Conservation (phyloP, 108 stramenopile species). For the Chaetoceros muelleri region DNA sequence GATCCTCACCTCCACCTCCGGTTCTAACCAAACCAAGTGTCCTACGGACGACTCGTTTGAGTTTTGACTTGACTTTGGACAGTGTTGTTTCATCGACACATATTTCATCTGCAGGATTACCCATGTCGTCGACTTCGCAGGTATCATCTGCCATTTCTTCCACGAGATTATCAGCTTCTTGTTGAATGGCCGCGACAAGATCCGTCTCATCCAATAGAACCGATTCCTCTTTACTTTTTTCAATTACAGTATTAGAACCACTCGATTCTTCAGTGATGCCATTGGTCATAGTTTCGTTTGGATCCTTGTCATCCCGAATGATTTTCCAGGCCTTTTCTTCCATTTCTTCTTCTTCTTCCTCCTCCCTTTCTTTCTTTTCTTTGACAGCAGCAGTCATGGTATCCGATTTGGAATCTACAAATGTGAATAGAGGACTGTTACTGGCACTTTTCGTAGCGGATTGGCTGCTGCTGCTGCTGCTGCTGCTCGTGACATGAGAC, state of each 20-base stretch:
- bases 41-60: conserved; percentile 41
- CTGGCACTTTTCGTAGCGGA: neutral
- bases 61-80: conserved; percentile 27
- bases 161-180: conserved; percentile 40
- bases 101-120: conserved; percentile 39
- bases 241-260: too few species aligned
- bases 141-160: conserved; percentile 52
- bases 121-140: conserved; percentile 44
- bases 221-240: neutral
- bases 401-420: too few species aligned
- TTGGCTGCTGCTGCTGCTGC: neutral
- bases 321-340: neutral
- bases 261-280: neutral
- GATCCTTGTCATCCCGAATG: neutral
- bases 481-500: neutral
- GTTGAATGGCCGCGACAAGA: conserved; percentile 22
- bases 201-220: neutral
- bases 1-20: conserved; percentile 13
- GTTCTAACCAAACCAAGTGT: conserved; percentile 42
- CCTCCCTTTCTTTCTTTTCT: neutral
- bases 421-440: neutral
- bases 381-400: too few species aligned
- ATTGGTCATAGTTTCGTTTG: too few species aligned
- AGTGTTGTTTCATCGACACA: conserved; percentile 54
- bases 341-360: neutral